A percentile compares a stretch with the other conserved stretches of the same genome.
Evolutionary conservation across 148 eudicot species (phyloP).

Genomic region (Camellia lanceoleosa): DNA sequence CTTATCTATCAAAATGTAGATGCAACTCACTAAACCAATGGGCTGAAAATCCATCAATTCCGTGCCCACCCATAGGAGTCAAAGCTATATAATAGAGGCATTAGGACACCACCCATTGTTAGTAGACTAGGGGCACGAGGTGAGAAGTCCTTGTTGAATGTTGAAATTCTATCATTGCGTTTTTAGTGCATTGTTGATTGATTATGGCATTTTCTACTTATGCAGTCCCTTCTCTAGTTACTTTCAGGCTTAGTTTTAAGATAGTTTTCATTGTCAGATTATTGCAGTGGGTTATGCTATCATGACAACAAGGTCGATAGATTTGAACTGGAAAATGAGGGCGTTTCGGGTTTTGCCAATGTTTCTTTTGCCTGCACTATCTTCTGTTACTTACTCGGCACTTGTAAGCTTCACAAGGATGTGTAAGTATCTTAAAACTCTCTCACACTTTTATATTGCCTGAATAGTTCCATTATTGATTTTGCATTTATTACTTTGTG

Average conservation of each 20-base stretch:
- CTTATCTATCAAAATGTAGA: no score
- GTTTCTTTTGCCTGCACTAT: conserved; percentile 79
- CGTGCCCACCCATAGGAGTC: no score
- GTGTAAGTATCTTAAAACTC: conserved; percentile 48
- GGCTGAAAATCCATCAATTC: no score
- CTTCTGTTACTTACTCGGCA: conserved; percentile 49
- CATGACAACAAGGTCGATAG: conserved; percentile 64
- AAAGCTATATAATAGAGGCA: no score
- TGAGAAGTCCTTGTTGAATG: neutral
- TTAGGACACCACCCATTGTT: neutral
- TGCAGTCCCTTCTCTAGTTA: conserved; percentile 8
- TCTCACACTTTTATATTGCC: neutral
- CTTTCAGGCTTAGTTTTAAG: neutral
- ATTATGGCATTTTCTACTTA: neutral
- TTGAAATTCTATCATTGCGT: neutral
- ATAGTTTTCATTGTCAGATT: conserved; percentile 40
- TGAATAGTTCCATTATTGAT: neutral
- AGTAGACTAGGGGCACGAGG: neutral
- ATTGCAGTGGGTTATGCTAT: conserved; percentile 89
- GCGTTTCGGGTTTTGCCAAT: conserved; percentile 81
- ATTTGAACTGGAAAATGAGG: conserved; percentile 75
- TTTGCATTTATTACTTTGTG: neutral
- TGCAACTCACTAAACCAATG: no score
- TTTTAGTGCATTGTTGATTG: neutral
- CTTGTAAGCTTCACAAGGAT: conserved; percentile 51